Evolutionary conservation across 257 asterid genomes (phyloP).

Genomic region (Rubia yunnanensis): DNA sequence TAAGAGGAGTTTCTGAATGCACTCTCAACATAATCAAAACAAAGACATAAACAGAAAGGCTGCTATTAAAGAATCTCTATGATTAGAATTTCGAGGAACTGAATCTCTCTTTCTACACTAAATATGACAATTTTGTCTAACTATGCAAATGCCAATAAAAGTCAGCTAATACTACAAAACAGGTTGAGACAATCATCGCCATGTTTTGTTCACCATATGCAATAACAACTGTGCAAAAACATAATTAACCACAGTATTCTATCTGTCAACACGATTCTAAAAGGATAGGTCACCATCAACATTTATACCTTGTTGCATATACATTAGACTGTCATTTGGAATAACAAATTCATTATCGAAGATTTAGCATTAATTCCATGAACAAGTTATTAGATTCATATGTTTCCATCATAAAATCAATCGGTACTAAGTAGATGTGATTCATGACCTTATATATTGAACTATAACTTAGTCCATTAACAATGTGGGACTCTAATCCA

Average conservation of each 20-base stretch:
- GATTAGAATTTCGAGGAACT: not conserved
- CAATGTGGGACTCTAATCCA: too few relatives aligned
- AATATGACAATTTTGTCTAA: not conserved
- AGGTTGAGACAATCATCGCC: not conserved
- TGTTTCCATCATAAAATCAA: too few relatives aligned
- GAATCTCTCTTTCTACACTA: not conserved
- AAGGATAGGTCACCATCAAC: not conserved
- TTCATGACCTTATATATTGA: too few relatives aligned
- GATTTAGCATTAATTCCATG: not conserved
- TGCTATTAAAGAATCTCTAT: not conserved
- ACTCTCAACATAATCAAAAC: not conserved
- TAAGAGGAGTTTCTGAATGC: not conserved
- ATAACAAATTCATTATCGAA: not conserved
- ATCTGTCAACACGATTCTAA: too few relatives aligned
- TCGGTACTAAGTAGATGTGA: too few relatives aligned
- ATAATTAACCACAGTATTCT: not conserved
- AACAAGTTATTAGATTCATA: too few relatives aligned
- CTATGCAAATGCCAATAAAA: not conserved
- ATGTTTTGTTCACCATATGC: not conserved
- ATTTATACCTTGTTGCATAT: not conserved
- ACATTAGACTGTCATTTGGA: not conserved
- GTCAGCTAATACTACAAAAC: not conserved
- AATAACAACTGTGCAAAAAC: not conserved
- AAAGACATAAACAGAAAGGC: not conserved
- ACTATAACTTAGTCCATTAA: too few relatives aligned